Conservation (phyloP, 2,329 filamentous ascomycete genomes). For the Alternaria atra region DNA sequence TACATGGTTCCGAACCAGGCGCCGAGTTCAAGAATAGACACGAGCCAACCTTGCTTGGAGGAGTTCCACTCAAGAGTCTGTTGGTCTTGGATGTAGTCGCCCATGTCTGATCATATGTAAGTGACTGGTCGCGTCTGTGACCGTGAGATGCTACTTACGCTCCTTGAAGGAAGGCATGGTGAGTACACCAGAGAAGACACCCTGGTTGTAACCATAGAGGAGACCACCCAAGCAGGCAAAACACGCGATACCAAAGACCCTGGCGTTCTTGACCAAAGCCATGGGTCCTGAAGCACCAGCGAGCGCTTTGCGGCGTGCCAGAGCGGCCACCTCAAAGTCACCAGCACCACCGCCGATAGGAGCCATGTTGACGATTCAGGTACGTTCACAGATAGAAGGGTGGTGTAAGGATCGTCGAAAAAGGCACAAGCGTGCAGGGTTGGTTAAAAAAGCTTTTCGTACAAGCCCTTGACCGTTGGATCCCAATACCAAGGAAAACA, state of each 20-base stretch:
- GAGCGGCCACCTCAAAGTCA: constrained; percentile 52
- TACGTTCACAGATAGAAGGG: constrained; percentile 3
- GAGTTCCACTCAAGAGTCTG: constrained; percentile 40
- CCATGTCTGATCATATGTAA: constrained; percentile 50
- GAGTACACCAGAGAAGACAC: constrained; percentile 75
- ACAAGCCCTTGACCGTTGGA: constrained; percentile 8
- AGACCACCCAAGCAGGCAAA: constrained; percentile 63
- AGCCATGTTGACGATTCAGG: constrained; percentile 43
- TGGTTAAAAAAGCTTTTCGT: constrained; percentile 5
- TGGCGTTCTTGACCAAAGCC: constrained; percentile 61
- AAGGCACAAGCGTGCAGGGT: background rate
- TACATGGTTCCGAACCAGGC: constrained; percentile 77
- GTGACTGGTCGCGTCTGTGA: background rate
- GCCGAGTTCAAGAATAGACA: constrained; percentile 75
- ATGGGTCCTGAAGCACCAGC: constrained; percentile 53
- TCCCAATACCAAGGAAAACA: constrained; percentile 1
- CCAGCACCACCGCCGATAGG: constrained; percentile 46
- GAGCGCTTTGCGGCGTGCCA: constrained; percentile 53
- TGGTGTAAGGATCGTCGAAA: background rate
- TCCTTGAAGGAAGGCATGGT: constrained; percentile 58
- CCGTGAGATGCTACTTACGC: constrained; percentile 33
- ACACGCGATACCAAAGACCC: constrained; percentile 64
- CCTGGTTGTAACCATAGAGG: constrained; percentile 77
- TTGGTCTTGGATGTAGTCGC: constrained; percentile 43
- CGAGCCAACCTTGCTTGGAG: constrained; percentile 58